A percentile compares a stretch with the other conserved stretches of the same genome.
These are phyloP conservation scores for Cercis canadensis DNA, from an alignment of 306 rosid genomes.

Conservation along the genomic window DNA sequence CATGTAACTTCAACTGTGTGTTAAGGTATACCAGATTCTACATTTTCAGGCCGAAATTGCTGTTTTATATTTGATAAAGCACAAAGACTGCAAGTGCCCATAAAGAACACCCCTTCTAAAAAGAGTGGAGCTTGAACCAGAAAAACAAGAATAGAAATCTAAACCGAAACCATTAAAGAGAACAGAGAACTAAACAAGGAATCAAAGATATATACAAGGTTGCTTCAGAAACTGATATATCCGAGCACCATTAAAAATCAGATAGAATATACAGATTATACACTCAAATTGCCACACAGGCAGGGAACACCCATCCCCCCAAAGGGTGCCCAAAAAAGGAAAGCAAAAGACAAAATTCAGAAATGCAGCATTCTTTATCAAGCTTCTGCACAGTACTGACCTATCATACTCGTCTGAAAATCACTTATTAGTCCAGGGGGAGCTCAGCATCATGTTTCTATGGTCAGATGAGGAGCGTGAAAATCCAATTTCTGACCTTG, in stretches of 20 bases:
- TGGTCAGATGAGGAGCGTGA: conserved; percentile 9
- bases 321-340: background rate
- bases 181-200: no score
- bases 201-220: conserved; percentile 10
- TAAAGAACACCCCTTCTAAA: no score
- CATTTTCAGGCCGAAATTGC: no score
- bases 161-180: no score
- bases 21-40: no score
- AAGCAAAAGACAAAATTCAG: background rate
- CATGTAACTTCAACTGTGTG: no score
- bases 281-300: background rate
- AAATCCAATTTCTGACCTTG: conserved; percentile 43
- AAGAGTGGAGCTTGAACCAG: no score
- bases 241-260: background rate
- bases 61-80: no score
- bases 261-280: background rate
- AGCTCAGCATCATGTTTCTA: conserved; percentile 31
- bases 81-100: no score
- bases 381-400: background rate
- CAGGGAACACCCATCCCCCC: background rate
- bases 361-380: conserved; percentile 15
- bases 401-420: no score
- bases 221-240: background rate
- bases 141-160: no score
- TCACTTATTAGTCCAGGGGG: conserved; percentile 8